Conservation (phyloP, 2,329 filamentous ascomycete genomes). For the Albifimbria verrucaria region DNA sequence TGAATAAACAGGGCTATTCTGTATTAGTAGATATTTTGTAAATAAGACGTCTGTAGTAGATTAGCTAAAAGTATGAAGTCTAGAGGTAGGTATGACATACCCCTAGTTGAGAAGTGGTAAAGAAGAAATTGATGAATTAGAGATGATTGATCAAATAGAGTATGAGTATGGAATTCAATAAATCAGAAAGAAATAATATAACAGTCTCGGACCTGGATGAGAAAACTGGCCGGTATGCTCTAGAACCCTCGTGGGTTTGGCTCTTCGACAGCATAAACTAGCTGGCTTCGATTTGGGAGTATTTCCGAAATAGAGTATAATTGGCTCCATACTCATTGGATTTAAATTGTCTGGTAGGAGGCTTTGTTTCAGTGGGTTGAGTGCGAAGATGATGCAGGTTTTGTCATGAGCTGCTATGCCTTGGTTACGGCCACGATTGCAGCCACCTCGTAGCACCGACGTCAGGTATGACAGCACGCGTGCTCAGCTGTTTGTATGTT, state of each 20-base stretch:
- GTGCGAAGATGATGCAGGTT: conserved; percentile 25
- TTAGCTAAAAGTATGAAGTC: no score
- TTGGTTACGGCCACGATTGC: conserved; percentile 16
- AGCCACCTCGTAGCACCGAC: conserved; percentile 10
- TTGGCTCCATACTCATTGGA: neutral
- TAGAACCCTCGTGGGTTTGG: conserved; percentile 29
- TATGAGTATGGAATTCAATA: no score
- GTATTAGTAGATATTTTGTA: no score
- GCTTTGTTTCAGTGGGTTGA: conserved; percentile 17
- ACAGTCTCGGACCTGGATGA: conserved; percentile 20
- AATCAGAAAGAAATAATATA: no score
- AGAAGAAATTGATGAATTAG: no score
- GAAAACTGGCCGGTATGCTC: conserved; percentile 16
- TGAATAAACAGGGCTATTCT: no score
- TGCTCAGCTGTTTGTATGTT: conserved; percentile 20
- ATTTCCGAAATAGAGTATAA: rapidly evolving
- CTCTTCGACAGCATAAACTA: conserved; percentile 33
- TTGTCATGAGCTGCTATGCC: conserved; percentile 32
- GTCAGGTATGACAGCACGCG: conserved; percentile 17
- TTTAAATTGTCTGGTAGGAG: conserved; percentile 15
- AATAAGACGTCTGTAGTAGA: no score
- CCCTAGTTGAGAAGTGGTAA: no score
- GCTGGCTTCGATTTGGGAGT: conserved; percentile 29
- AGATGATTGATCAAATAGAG: no score
- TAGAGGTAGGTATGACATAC: no score